Evolutionary conservation across 2,329 filamentous ascomycete genomes (phyloP).

Genomic region (Microascus cirrosus): DNA sequence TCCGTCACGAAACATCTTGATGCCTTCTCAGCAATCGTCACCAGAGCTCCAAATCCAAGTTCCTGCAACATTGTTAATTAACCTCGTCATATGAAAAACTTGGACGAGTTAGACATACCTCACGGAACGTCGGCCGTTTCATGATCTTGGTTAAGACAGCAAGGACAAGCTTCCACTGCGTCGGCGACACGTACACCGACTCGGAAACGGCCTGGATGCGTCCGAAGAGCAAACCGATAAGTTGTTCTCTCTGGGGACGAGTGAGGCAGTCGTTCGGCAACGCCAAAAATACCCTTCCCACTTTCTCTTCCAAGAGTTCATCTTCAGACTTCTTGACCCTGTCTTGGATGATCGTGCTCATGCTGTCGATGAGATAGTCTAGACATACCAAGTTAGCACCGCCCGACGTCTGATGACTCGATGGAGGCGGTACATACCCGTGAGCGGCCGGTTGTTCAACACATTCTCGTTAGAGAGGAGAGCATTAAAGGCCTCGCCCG

Average conservation of each 20-base stretch:
- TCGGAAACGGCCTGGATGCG: conserved; percentile 3
- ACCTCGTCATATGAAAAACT: background rate
- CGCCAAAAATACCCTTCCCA: background rate
- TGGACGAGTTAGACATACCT: conserved; percentile 13
- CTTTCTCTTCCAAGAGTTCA: background rate
- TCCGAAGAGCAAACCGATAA: conserved; percentile 3
- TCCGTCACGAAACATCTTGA: conserved; percentile 7
- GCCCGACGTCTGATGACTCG: background rate
- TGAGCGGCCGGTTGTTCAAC: conserved; percentile 7
- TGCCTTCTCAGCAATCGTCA: conserved; percentile 20
- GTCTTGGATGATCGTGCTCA: conserved; percentile 2
- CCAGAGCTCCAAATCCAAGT: conserved; percentile 27
- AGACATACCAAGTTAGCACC: background rate
- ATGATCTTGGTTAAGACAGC: conserved; percentile 29
- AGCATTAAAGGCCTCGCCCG: conserved; percentile 2
- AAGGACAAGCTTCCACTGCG: conserved; percentile 7
- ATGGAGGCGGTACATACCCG: background rate
- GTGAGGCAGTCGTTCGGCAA: conserved; percentile 10
- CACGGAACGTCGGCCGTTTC: conserved; percentile 38
- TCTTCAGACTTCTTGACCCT: background rate
- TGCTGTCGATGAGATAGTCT: conserved; percentile 7
- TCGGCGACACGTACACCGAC: conserved; percentile 1
- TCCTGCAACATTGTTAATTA: conserved; percentile 11
- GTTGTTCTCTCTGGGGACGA: conserved; percentile 6
- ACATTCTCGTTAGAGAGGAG: conserved; percentile 9